These are phyloP conservation scores for Tephrocybe sp. DNA, from an alignment of 768 basidiomycete genomes.

Conservation along the genomic window DNA sequence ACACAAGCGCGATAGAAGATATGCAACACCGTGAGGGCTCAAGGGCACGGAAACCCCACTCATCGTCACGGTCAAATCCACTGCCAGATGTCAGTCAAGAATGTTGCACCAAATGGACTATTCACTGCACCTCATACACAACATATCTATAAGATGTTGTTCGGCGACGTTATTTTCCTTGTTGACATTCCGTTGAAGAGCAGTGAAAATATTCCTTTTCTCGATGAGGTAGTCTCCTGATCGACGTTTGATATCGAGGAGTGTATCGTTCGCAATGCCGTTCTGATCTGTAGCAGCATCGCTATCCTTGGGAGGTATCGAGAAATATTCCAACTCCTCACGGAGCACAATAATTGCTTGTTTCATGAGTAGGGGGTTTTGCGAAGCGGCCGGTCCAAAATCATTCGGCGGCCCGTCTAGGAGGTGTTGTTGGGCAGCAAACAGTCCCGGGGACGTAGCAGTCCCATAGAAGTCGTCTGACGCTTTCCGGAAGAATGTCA, in stretches of 20 bases:
- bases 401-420: slow-evolving; percentile 63
- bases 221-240: slow-evolving; percentile 88
- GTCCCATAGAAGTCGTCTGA: slow-evolving; percentile 93
- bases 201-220: slow-evolving; percentile 92
- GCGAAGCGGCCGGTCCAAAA: slow-evolving; percentile 61
- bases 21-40: slow-evolving; percentile 97
- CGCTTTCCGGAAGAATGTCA: slow-evolving; percentile 87
- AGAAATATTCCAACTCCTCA: slow-evolving; percentile 98
- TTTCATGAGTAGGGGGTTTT: slow-evolving; percentile 91
- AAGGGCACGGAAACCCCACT: slow-evolving; percentile 95
- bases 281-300: slow-evolving; percentile 66
- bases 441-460: slow-evolving; percentile 64
- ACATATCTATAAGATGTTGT: slow-evolving; percentile 99
- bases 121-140: slow-evolving; percentile 90
- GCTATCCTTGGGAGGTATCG: slow-evolving; percentile 78
- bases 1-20: slow-evolving; percentile 94
- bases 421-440: slow-evolving; percentile 76
- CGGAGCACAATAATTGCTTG: slow-evolving; percentile 98
- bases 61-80: slow-evolving; percentile 96
- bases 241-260: slow-evolving; percentile 79
- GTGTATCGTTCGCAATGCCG: slow-evolving; percentile 74
- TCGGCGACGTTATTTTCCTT: slow-evolving; percentile 99
- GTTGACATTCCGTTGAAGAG: slow-evolving; percentile 96
- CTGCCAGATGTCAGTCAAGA: slow-evolving; percentile 36
- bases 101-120: neutral